Conservation (phyloP, 2,329 filamentous ascomycete genomes). For the Nigrospora oryzae region DNA sequence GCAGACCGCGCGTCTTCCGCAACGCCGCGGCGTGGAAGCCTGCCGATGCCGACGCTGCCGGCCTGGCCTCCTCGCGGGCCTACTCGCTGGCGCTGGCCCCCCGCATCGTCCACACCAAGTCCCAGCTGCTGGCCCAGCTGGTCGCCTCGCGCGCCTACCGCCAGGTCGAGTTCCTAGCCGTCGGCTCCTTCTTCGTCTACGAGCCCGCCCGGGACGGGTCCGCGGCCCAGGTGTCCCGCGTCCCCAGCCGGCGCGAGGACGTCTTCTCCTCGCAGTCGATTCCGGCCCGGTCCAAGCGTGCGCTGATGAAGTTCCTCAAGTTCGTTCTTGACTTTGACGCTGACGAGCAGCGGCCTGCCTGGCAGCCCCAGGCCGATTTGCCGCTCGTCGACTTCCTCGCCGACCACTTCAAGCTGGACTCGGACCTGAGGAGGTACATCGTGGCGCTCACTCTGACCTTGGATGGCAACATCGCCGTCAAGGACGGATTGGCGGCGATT, state of each 20-base stretch:
- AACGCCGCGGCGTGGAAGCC: slow-evolving; percentile 28
- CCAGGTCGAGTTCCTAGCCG: slow-evolving; percentile 87
- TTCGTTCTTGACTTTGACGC: slow-evolving; percentile 68
- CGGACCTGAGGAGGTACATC: slow-evolving; percentile 54
- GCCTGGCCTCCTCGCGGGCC: slow-evolving; percentile 56
- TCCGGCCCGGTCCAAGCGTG: slow-evolving; percentile 71
- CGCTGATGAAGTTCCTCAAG: slow-evolving; percentile 88
- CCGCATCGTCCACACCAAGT: slow-evolving; percentile 78
- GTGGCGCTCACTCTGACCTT: slow-evolving; percentile 66
- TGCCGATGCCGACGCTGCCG: slow-evolving; percentile 19
- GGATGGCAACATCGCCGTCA: slow-evolving; percentile 51
- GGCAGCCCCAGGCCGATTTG: slow-evolving; percentile 46
- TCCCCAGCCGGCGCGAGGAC: slow-evolving; percentile 87
- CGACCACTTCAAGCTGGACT: slow-evolving; percentile 58
- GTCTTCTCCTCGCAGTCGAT: slow-evolving; percentile 74
- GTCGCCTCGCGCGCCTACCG: slow-evolving; percentile 85
- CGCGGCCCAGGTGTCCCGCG: slow-evolving; percentile 46
- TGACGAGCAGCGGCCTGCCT: slow-evolving; percentile 43
- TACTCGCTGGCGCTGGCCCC: slow-evolving; percentile 82
- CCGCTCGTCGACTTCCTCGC: slow-evolving; percentile 52
- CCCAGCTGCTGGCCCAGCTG: slow-evolving; percentile 66
- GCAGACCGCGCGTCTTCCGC: slow-evolving; percentile 21
- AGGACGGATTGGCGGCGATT: slow-evolving; percentile 63
- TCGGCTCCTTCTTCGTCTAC: slow-evolving; percentile 86
- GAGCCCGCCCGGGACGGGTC: slow-evolving; percentile 23